A percentile compares a stretch with the other conserved stretches of the same genome.
Evolutionary conservation across 257 asterid species (phyloP).

Genomic region (Solanum lycopersicoides): DNA sequence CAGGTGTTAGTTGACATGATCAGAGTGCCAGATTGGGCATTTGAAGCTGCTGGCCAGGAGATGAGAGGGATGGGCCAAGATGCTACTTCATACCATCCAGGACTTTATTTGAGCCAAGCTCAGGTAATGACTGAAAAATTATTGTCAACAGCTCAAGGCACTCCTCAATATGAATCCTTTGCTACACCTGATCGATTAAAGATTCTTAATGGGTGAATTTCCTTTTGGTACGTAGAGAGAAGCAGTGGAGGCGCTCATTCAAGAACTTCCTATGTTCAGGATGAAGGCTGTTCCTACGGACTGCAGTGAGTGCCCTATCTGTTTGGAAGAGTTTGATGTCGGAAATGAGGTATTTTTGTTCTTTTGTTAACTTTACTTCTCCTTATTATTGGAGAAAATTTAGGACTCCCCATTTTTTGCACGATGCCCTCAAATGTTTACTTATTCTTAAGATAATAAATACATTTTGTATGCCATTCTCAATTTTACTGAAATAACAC

Average conservation of each 20-base stretch:
- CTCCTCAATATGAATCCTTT: neutral
- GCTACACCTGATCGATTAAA: neutral
- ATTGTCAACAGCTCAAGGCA: neutral
- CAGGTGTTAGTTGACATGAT: constrained; percentile 69
- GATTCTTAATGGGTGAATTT: neutral
- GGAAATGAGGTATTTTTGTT: constrained; percentile 70
- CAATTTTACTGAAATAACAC: neutral
- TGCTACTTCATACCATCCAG: constrained; percentile 60
- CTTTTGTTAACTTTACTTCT: neutral
- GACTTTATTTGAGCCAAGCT: constrained; percentile 60
- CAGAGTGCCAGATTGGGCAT: constrained; percentile 72
- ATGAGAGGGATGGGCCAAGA: constrained; percentile 77
- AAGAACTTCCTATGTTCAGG: constrained; percentile 85
- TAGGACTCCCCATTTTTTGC: neutral
- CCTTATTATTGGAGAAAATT: neutral
- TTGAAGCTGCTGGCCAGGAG: constrained; percentile 79
- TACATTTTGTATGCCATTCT: neutral
- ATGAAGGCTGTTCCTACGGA: constrained; percentile 90
- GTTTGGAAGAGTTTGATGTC: constrained; percentile 82
- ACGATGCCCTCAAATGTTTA: neutral
- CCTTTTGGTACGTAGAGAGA: constrained; percentile 53
- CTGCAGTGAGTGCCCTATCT: constrained; percentile 95
- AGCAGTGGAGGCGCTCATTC: constrained; percentile 95
- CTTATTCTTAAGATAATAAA: neutral
- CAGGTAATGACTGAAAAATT: constrained; percentile 32